These are phyloP conservation scores for Geosmithia putterillii DNA, from an alignment of 2,329 filamentous ascomycete genomes.

Conservation along the genomic window DNA sequence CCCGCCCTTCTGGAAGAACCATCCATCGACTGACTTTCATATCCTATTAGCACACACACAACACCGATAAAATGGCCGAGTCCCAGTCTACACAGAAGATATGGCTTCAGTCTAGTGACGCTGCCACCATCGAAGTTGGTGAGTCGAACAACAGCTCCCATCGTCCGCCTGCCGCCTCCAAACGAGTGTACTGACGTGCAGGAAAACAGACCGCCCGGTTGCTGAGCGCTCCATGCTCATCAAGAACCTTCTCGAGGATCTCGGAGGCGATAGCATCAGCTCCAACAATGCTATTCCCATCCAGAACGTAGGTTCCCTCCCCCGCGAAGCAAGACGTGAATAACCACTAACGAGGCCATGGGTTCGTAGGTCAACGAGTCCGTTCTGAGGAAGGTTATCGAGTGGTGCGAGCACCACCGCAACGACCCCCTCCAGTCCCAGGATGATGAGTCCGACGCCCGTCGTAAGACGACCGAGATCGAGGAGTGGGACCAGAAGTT, in stretches of 20 bases:
- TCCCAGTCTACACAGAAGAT: constrained; percentile 24
- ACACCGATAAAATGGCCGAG: constrained; percentile 18
- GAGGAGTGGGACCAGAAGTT: constrained; percentile 99
- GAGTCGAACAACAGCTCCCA: constrained; percentile 13
- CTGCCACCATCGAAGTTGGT: constrained; percentile 32
- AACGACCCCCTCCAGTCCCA: constrained; percentile 69
- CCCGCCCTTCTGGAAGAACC: no score
- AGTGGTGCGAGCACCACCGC: constrained; percentile 96
- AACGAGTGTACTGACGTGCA: not conserved
- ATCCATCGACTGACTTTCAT: not conserved
- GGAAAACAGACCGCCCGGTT: constrained; percentile 57
- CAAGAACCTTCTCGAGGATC: constrained; percentile 96
- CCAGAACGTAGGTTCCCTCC: constrained; percentile 52
- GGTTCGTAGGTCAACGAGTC: constrained; percentile 66
- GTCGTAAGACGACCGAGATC: constrained; percentile 98
- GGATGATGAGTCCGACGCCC: constrained; percentile 85
- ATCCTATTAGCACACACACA: not conserved
- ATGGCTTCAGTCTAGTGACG: constrained; percentile 39
- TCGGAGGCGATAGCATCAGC: constrained; percentile 51
- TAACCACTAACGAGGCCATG: not conserved
- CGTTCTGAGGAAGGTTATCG: constrained; percentile 89
- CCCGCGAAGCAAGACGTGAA: constrained; percentile 2
- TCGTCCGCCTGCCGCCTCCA: not conserved
- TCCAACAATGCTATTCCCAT: constrained; percentile 67
- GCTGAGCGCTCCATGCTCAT: constrained; percentile 89